Evolutionary conservation across 768 basidiomycete genomes (phyloP), one percentile per base, ranked within the genome.

Genomic region (Leucocoprinus leucothites): DNA sequence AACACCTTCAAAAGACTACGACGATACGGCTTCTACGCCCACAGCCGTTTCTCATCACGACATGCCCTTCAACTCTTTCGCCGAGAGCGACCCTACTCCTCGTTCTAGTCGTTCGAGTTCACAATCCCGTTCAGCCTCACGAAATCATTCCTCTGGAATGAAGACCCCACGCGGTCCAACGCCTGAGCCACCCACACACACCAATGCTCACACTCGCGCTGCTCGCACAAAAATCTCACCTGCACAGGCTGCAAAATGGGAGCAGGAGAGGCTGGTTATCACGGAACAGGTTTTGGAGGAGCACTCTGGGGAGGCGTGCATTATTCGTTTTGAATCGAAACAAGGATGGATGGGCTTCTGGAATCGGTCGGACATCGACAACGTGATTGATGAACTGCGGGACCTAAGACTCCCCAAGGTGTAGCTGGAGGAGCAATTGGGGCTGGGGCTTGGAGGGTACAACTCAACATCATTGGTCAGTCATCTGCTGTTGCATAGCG

Each of bases 281-380:
- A 34, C 13, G 2, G 44, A 47, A 5, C 47, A 58, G 8, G 19
- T 58, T 5, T 19, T 24, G 19, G 45, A 26, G 26, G 21, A 38
- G 50, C 44, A 40, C 31, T 35, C 13, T 21, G 40, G 58, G 21
- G 54, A 43, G 31, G 57, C 49, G 38, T 43, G 31, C 19, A 14
- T 58, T 34, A 47, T 31, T 8, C 46, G 47, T 9, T 52, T 25
- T 4, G 48, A 56, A 2, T 47, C 61, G 9, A 63, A 60, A 40
- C 54, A 60, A 16, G 36, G 60, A 6, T 70, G 67, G 67, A 58
- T 63, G 3, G 69, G 69, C n/a, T 60, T 68, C 42, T 70, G 69
- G 69, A 70, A 70, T 52, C 46, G 47, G 18, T 49, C 40, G 2
- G 60, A 65, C 44, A 60, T 70, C 28, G 47, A 58, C 13, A 59